A percentile compares a stretch with the other conserved stretches of the same genome.
These are phyloP conservation scores for Dictyostelium gargantuum DNA, from an alignment of 208 protist species.

Conservation along the genomic window DNA sequence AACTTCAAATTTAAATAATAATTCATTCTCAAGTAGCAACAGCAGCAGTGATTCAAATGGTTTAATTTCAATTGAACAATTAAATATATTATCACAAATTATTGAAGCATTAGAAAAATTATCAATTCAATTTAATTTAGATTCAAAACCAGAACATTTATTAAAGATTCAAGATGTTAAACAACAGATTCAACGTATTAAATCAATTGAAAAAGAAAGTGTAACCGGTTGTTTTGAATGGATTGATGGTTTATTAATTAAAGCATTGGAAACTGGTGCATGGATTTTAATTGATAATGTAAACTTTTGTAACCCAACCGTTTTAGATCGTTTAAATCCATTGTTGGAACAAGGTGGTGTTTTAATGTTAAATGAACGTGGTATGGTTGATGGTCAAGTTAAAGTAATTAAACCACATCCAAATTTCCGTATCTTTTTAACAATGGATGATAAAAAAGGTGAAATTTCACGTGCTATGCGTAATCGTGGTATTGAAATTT, in stretches of 20 bases:
- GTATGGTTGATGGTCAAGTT: slow-evolving; percentile 92
- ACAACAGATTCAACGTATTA: not conserved
- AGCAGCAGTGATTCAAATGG: not conserved
- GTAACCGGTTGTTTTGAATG: slow-evolving; percentile 97
- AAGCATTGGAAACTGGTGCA: slow-evolving; percentile 90
- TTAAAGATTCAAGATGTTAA: not conserved
- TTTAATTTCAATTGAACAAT: not conserved
- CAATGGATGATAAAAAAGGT: slow-evolving; percentile 96
- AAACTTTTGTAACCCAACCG: slow-evolving; percentile 99
- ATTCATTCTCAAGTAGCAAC: not conserved
- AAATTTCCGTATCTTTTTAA: slow-evolving; percentile 99
- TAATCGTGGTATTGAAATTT: slow-evolving; percentile 98
- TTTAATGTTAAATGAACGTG: slow-evolving; percentile 95
- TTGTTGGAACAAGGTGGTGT: slow-evolving; percentile 97
- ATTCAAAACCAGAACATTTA: not conserved
- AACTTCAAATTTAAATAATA: not conserved
- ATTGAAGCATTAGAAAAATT: not conserved
- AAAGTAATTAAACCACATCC: slow-evolving; percentile 95
- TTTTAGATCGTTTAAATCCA: slow-evolving; percentile 99
- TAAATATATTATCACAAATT: not conserved
- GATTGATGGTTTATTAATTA: slow-evolving; percentile 98
- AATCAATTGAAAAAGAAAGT: slow-evolving; percentile 67
- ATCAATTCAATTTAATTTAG: not conserved
- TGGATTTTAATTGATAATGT: slow-evolving; percentile 99
- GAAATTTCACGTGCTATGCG: slow-evolving; percentile 99